phyloP scores from a whole-genome alignment of 2,329 filamentous ascomycete species.

The Madurella mycetomatis region DNA sequence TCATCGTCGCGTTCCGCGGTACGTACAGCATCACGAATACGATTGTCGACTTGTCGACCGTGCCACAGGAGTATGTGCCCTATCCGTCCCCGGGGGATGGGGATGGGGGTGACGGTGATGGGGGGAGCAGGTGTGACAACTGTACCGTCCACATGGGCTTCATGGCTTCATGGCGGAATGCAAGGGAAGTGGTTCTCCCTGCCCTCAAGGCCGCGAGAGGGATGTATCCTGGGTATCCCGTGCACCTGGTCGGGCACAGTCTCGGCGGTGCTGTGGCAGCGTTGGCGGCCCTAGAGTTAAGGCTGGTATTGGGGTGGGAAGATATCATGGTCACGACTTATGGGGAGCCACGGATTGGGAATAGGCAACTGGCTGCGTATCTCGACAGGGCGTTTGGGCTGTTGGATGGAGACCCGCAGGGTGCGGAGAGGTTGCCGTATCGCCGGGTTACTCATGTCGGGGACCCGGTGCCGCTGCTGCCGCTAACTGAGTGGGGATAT shows the following conservation, averaged over 20 bases:
- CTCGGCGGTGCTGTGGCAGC: constrained; percentile 89
- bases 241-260: constrained; percentile 84
- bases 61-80: constrained; percentile 85
- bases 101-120: constrained; percentile 30
- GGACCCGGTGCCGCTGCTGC: constrained; percentile 86
- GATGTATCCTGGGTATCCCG: constrained; percentile 63
- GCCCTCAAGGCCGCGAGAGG: constrained; percentile 56
- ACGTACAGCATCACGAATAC: constrained; percentile 94
- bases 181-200: constrained; percentile 64
- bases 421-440: constrained; percentile 44
- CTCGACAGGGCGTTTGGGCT: constrained; percentile 51
- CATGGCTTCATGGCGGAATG: constrained; percentile 75
- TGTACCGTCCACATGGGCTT: constrained; percentile 95
- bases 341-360: constrained; percentile 73
- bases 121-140: constrained; percentile 64
- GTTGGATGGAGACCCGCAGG: constrained; percentile 25
- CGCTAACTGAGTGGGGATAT: constrained; percentile 85
- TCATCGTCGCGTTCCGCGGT: constrained; percentile 86
- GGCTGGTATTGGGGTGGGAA: constrained; percentile 65
- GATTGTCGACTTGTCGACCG: constrained; percentile 81
- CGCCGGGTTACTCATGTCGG: constrained; percentile 78
- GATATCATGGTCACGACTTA: constrained; percentile 81
- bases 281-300: constrained; percentile 78
- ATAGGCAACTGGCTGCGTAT: constrained; percentile 51
- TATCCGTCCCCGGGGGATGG: constrained; percentile 58